Evolutionary conservation across 2,329 filamentous ascomycete genomes (phyloP), one percentile per base, ranked within the genome.

Genomic region (Talaromyces sp.): DNA sequence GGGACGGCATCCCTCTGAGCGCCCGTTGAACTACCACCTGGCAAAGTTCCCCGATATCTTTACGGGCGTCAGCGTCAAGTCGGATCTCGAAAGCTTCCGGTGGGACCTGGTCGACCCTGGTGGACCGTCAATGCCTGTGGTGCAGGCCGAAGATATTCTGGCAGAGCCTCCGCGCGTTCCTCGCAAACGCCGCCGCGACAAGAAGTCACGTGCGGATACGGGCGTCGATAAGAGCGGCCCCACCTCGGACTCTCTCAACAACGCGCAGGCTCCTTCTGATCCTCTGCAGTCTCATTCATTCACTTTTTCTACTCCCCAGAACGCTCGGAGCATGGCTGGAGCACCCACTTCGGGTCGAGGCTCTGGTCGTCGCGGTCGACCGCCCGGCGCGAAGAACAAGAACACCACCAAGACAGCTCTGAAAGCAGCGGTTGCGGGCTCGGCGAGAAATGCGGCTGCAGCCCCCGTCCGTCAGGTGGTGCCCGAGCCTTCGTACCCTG

Each of bases 91-190:
- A 34, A 87, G 84, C 0, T 80, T 89, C 56, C 78, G 81, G 60
- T 88, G 86, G 86, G 83, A 87, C 68, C 64, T 86, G 3, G 80
- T 88, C 27, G 86, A 88, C 68, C 83, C 84, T 27, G 82, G 81
- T 42, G 76, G 77, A 7, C 81, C 81, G 40, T 74, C 76, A 28
- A 59, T 68, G 28, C 69, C 69, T 31, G 65, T 68, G 55, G 68
- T 72, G 9, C 65, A 65, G 33, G 63, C 65, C 40, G 68, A 68
- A 47, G 66, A 72, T 55, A 63, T 71, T 23, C 64, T 68, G 28
- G 65, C 61, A 5, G 65, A 62, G 10, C 68, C 63, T 34, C 65
- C 73, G 28, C 62, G 64, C 36, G 60, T 65, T 62, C 61, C 66
- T 59, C 52, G 53, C 47, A 64, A 61, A 42, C 34, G 56, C 16